phyloP scores from a whole-genome alignment of 805 yeast species.

The Lipomyces chichibuensis region DNA sequence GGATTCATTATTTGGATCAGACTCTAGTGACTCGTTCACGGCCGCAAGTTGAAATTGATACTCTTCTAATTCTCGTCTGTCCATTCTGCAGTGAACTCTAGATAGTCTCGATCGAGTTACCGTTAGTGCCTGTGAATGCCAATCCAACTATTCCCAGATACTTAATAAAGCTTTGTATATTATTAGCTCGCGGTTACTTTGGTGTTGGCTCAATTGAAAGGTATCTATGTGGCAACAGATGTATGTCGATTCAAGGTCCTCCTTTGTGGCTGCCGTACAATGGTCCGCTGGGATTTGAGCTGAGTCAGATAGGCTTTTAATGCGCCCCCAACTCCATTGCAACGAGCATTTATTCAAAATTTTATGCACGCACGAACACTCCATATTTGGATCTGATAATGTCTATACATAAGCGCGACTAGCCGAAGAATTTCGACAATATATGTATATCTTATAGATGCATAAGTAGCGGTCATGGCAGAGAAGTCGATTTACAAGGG shows the following conservation, averaged over 20 bases:
- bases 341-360: no score
- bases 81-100: not conserved
- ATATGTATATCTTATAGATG: not conserved
- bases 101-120: not conserved
- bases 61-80: constrained; percentile 41
- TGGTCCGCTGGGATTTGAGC: no score
- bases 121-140: not conserved
- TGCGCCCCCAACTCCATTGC: no score
- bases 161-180: not conserved
- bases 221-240: no score
- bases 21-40: constrained; percentile 40
- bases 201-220: not conserved
- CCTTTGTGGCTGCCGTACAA: no score
- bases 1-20: constrained; percentile 39
- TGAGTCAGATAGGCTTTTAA: no score
- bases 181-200: not conserved
- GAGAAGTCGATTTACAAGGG: not conserved
- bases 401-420: not conserved
- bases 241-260: no score
- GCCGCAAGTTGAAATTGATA: constrained; percentile 42
- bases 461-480: not conserved
- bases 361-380: no score
- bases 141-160: not conserved
- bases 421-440: not conserved
- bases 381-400: not conserved